Evolutionary conservation across 306 rosid species (phyloP).

Genomic region (Inga oerstediana): DNA sequence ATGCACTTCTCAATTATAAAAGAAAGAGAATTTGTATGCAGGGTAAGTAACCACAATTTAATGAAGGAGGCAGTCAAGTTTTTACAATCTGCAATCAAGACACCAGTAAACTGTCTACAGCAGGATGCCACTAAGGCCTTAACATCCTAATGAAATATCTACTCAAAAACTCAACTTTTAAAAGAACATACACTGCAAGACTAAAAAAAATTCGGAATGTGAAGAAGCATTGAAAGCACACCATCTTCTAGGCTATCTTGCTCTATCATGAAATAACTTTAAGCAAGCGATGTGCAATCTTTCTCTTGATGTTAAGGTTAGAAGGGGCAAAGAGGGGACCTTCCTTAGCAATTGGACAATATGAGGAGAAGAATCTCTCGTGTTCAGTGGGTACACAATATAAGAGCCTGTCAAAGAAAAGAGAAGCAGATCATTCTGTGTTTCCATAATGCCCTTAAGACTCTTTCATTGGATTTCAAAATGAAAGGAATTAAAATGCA

Average conservation of each 20-base stretch:
- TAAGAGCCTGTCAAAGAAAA: background rate
- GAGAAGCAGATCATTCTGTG: background rate
- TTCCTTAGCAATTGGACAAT: background rate
- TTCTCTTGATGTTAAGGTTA: background rate
- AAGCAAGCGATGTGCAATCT: background rate
- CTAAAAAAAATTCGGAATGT: background rate
- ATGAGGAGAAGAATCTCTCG: background rate
- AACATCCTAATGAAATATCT: background rate
- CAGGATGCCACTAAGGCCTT: background rate
- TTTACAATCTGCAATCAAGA: no score
- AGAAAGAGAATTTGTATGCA: no score
- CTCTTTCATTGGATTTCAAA: background rate
- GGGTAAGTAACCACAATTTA: no score
- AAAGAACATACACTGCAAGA: background rate
- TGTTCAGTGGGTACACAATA: background rate
- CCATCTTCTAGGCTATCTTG: no score
- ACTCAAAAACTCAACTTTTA: background rate
- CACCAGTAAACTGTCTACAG: background rate
- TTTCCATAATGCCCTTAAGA: background rate
- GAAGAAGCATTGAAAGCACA: background rate
- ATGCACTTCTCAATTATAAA: no score
- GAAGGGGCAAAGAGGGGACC: background rate
- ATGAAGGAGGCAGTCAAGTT: no score
- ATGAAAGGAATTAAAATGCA: background rate
- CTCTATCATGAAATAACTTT: no score